These are phyloP conservation scores for Candida pseudoglaebosa DNA, from an alignment of 805 yeast species.

Conservation along the genomic window DNA sequence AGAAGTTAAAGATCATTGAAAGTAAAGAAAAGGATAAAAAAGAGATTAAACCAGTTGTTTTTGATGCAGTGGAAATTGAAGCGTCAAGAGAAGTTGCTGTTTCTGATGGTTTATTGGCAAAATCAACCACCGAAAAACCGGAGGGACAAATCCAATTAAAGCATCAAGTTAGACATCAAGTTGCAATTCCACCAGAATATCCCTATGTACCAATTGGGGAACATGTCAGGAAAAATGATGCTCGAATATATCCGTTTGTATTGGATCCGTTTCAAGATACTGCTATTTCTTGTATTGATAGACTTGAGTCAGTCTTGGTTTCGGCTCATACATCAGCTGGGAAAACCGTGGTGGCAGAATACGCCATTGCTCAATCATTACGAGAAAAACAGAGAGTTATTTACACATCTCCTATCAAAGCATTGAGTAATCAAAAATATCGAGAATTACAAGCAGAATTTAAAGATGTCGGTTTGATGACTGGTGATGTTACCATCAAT, in stretches of 20 bases:
- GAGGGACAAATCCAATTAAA: conserved; percentile 58
- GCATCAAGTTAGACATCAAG: conserved; percentile 97
- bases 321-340: conserved; percentile 99
- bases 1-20: conserved; percentile 11
- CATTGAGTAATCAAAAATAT: conserved; percentile 89
- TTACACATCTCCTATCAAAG: conserved; percentile 93
- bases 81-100: conserved; percentile 87
- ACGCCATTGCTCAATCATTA: conserved; percentile 93
- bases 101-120: conserved; percentile 55
- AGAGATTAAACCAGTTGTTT: conserved; percentile 66
- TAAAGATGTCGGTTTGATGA: conserved; percentile 97
- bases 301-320: conserved; percentile 90
- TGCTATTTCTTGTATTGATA: conserved; percentile 91
- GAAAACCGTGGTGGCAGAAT: conserved; percentile 95
- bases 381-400: conserved; percentile 90
- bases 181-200: conserved; percentile 89
- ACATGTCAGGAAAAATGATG: conserved; percentile 74
- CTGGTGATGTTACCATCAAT: conserved; percentile 98
- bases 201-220: conserved; percentile 85
- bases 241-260: conserved; percentile 86
- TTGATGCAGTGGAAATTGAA: conserved; percentile 84
- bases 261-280: conserved; percentile 98
- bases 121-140: conserved; percentile 31
- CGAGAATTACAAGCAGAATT: conserved; percentile 89
- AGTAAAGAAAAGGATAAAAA: conserved; percentile 28